Evolutionary conservation across 768 basidiomycete genomes (phyloP).

Genomic region (Leccinum sublutescens): DNA sequence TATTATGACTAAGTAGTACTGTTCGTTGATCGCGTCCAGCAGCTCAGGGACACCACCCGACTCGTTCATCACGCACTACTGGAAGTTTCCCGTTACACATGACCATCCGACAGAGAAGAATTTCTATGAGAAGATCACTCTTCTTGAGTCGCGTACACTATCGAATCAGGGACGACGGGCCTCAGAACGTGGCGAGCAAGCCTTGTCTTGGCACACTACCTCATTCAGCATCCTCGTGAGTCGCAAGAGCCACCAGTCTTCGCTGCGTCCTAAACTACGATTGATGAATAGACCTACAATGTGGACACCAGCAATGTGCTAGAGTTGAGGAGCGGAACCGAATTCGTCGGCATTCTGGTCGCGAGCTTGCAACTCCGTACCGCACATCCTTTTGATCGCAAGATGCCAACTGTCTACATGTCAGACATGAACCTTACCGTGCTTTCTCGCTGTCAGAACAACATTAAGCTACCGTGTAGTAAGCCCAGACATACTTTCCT

Average conservation of each 20-base stretch:
- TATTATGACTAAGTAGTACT: not conserved
- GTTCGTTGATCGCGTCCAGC: not conserved
- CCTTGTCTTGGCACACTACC: slow-evolving; percentile 59
- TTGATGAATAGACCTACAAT: slow-evolving; percentile 1
- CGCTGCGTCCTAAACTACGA: not conserved
- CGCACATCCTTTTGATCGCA: not conserved
- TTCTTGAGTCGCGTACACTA: slow-evolving; percentile 70
- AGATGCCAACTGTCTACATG: slow-evolving; percentile 40
- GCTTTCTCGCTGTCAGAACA: slow-evolving; percentile 56
- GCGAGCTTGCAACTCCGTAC: slow-evolving; percentile 50
- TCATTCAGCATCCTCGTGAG: slow-evolving; percentile 57
- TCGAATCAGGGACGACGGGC: slow-evolving; percentile 66
- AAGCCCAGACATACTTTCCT: slow-evolving; percentile 25
- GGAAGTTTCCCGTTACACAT: slow-evolving; percentile 34
- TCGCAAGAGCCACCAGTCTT: not conserved
- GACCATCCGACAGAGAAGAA: not conserved
- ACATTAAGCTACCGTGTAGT: slow-evolving; percentile 69
- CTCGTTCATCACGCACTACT: slow-evolving; percentile 69
- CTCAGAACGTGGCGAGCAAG: slow-evolving; percentile 79
- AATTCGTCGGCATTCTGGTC: slow-evolving; percentile 68
- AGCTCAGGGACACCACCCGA: slow-evolving; percentile 32
- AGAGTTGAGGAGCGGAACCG: slow-evolving; percentile 74
- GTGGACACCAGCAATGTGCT: slow-evolving; percentile 45
- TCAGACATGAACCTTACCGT: slow-evolving; percentile 69
- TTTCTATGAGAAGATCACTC: slow-evolving; percentile 46